These are phyloP conservation scores for Clavulina sp. DNA, from an alignment of 768 basidiomycete genomes.

Conservation along the genomic window DNA sequence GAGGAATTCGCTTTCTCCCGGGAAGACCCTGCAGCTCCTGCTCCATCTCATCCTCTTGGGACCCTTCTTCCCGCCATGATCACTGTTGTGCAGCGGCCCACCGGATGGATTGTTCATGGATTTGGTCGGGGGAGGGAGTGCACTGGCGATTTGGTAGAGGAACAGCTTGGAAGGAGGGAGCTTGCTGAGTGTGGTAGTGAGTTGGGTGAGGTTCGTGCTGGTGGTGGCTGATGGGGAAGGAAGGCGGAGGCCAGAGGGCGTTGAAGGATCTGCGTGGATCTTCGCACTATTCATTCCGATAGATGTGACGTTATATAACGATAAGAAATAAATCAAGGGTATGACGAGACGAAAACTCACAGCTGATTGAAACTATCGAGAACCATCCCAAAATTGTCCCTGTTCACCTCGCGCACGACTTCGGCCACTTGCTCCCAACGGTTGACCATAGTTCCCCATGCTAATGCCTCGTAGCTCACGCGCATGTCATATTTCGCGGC, in stretches of 20 bases:
- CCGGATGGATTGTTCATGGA: no score
- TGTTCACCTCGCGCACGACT: not conserved
- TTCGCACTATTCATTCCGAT: not conserved
- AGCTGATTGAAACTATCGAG: not conserved
- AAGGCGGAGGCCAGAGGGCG: no score
- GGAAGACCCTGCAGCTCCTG: not conserved
- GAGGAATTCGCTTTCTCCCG: not conserved
- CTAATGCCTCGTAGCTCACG: not conserved
- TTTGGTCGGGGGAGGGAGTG: not conserved
- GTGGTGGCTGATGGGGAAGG: no score
- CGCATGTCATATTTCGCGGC: not conserved
- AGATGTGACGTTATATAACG: not conserved
- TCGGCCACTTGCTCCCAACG: not conserved
- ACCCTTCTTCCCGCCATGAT: no score
- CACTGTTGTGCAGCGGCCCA: no score
- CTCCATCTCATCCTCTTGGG: not conserved
- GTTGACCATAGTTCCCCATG: not conserved
- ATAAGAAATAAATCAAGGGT: not conserved
- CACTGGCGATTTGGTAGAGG: not conserved
- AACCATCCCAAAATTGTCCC: not conserved
- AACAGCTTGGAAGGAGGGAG: not conserved
- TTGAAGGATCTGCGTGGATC: no score
- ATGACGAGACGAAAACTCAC: not conserved
- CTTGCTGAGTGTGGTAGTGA: not conserved
- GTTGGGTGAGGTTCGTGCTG: no score